Evolutionary conservation across 179 eudicot genomes (phyloP), one percentile per base, ranked within the genome.

Genomic region (Gypsophila paniculata): DNA sequence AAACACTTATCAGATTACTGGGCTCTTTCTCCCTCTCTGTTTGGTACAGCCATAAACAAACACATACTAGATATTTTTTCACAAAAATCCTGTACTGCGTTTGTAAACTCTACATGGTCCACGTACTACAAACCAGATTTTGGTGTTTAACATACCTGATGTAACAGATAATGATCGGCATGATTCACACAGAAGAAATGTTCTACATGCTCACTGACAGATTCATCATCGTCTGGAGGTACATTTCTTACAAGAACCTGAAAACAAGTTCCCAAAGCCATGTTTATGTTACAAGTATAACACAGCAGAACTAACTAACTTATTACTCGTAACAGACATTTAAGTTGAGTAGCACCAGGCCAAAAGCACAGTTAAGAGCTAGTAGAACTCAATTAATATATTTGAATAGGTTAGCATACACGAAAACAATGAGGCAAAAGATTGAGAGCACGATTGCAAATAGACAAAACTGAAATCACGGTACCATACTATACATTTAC

Each of bases 131-230:
- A 39, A 39, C 10, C 44, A 39, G 44, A 39, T 39, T 39, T 39
- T 2, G 19, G 9, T 61, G 44, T 48, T 49, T 54, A 22, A 18
- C 83, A 74, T 44, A 93, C 98, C 98, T 93, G 92, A 72, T 90
- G 93, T 48, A 83, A 71, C 75, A 93, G 95, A 79, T 90, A 93
- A 57, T 85, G 86, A 75, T 89, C 93, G 18, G 96, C 85, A 80
- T 93, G 98, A 79, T 93, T 93, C 60, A 93, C 98, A 72, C 91
- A 84, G 72, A 93, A 93, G 84, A 93, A 93, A 82, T 93, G 98
- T 69, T 91, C 96, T 42, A 93, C 96, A 70, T 90, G 96, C 82
- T 89, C 90, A 72, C 90, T 86, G 61, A 86, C 87, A 59, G 93
- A 83, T 85, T 93, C 97, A 86, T 93, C 90, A 19, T 96, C 86